phyloP scores from a whole-genome alignment of 257 asterid genomes.

The Solanum corneliomulleri region DNA sequence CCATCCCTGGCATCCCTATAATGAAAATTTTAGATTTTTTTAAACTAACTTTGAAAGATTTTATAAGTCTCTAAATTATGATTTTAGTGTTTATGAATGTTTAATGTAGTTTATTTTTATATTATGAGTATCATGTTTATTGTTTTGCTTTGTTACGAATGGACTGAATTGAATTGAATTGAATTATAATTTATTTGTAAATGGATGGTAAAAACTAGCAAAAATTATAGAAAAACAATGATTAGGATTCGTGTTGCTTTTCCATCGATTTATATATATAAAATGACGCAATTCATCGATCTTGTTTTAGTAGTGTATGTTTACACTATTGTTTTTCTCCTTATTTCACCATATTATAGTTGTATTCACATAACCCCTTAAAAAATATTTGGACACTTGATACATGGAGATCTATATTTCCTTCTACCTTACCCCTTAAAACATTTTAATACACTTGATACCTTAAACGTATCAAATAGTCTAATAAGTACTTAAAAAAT shows the following conservation, averaged over 20 bases:
- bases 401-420: too few species aligned
- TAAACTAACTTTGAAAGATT: background rate
- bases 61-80: too few species aligned
- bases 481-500: background rate
- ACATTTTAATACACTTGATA: background rate
- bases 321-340: background rate
- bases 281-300: background rate
- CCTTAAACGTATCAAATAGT: background rate
- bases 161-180: background rate
- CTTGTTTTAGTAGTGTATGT: background rate
- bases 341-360: too few species aligned
- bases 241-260: background rate
- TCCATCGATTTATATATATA: background rate
- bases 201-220: rapidly evolving
- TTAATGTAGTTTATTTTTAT: background rate
- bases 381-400: background rate
- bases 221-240: too few species aligned
- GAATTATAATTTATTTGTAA: too few species aligned
- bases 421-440: background rate
- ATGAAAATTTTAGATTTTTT: too few species aligned
- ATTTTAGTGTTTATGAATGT: background rate
- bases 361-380: background rate
- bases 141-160: background rate
- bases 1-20: background rate
- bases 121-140: background rate